A percentile compares a stretch with the other conserved stretches of the same genome.
Conservation (phyloP, 192 early-diverging fungal genomes). For the Coemansia sp. region DNA sequence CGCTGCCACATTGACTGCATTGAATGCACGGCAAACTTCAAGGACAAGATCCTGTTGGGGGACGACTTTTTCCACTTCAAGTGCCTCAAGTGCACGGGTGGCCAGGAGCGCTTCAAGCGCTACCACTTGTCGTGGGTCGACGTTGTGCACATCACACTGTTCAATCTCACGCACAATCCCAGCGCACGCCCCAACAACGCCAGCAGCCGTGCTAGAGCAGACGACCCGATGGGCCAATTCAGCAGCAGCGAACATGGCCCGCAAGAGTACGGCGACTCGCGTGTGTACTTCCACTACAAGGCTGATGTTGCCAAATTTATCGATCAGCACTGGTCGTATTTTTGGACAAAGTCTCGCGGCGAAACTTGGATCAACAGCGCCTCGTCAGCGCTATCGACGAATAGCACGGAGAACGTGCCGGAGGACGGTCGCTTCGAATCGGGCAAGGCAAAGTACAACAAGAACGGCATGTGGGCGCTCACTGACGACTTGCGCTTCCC, state of each 20-base stretch:
- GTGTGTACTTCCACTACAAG: slow-evolving; percentile 60
- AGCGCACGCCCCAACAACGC: slow-evolving; percentile 26
- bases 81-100: slow-evolving; percentile 61
- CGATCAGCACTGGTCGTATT: slow-evolving; percentile 66
- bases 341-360: slow-evolving; percentile 67
- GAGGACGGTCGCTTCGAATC: slow-evolving; percentile 60
- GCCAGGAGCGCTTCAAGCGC: slow-evolving; percentile 61
- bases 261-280: slow-evolving; percentile 56
- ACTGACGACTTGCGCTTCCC: slow-evolving; percentile 56
- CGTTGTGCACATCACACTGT: slow-evolving; percentile 69
- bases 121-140: slow-evolving; percentile 66
- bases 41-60: slow-evolving; percentile 61
- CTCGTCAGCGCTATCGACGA: slow-evolving; percentile 61
- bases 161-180: slow-evolving; percentile 62
- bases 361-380: slow-evolving; percentile 69
- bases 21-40: slow-evolving; percentile 57
- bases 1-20: slow-evolving; percentile 65
- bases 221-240: slow-evolving; percentile 45
- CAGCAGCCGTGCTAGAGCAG: slow-evolving; percentile 23
- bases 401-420: slow-evolving; percentile 58
- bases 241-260: slow-evolving; percentile 55
- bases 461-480: slow-evolving; percentile 59
- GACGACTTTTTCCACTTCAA: slow-evolving; percentile 72
- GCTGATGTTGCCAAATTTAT: slow-evolving; percentile 69
- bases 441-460: slow-evolving; percentile 61